Base-by-base conservation (phyloP, 2,329 filamentous ascomycete genomes). In the Phaeosphaeria sp. region DNA sequence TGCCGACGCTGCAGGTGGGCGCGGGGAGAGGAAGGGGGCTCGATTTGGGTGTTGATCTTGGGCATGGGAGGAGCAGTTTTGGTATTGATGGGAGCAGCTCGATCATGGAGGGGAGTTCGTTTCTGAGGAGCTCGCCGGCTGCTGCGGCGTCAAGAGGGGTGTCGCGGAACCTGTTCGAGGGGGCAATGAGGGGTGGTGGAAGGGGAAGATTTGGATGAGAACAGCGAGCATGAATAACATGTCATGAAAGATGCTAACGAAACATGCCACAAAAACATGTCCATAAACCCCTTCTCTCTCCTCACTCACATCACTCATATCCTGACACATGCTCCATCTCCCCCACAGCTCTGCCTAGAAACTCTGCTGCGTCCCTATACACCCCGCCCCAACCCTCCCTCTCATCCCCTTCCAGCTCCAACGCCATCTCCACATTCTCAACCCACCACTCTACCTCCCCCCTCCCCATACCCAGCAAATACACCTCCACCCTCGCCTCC, bases 71-170 rank as follows among this genome's bases (percentile, higher is more conserved):
- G 36, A 70, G 66, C 36, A 75, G 72, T 56, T 63, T 75, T 44
- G 71, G 67, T 1, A 61, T 74, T 33, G 74, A 77, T 41, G 73
- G 72, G 1, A 75, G 72, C 48, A 77, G 74, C 43, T 76, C 73
- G 17, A 63, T 76, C 9, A 42, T 77, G n/a, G 74, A 76, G 18
- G 71, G 72, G 1, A 77, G 74, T 52, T 77, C 74, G 2, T 76
- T 77, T 36, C 42, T 77, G 27, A 59, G 71, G 20, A 77, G 74
- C 48, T 74, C 71, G 15, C 74, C 74, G 41, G 71, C 66, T 33
- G 60, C 58, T 21, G 56, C 62, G 33, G 74, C 65, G 11, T 63
- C 65, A n/a, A 65, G 74, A 42, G 69, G 68, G 3, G 66, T 58
- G 44, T 54, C 76, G 50, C 63, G 74, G 50, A 64, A 70, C 25